Base-by-base conservation (phyloP, 1,284 basidiomycete species). In the Meripilus lineatus region DNA sequence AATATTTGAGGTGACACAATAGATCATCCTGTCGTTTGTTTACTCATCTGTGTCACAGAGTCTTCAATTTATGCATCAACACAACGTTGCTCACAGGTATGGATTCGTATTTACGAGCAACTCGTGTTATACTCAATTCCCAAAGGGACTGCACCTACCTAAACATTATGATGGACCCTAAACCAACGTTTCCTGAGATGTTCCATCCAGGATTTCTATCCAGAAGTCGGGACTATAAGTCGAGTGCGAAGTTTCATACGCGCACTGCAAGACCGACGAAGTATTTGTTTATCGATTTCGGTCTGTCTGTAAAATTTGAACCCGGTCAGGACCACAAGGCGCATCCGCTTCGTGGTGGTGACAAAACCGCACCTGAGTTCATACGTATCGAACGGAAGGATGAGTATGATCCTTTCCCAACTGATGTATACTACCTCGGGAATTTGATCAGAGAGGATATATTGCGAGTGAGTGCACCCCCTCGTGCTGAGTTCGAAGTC, bases 111-210 rank as follows among this genome's bases (percentile, higher is more conserved):
- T 48, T 4, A 20, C 10, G 10, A 18, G 17, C 32, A 10, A 15
- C 13, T 8, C 15, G 28, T 32, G 15, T 10, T 22, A 11, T 22
- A 40, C 35, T 20, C 24, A n/a, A 2, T 11, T 17, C 26, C n/a
- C n/a, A 8, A 23, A 75, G 74, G 2, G 72, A 76, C 43, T 62
- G 61, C 35, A 61, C 62, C 40, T 15, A 33, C 4, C 32, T 52
- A n/a, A 72, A 72, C 40, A 57, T 71, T 30, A 66, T 71, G 66
- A 56, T 70, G 48, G 67, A 70, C 40, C 58, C 65, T 0, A 40
- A 24, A 5, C 42, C 47, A n/a, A 44, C 67, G 36, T 63, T 58
- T 46, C 52, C 57, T 1, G 23, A 61, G 15, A 47, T 50, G 5
- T 62, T 50, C 37, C 63, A 67, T 45, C 64, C 64, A 7, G 25